Evolutionary conservation across 2,329 filamentous ascomycete species (phyloP).

Genomic region (Colletotrichum australisinense): DNA sequence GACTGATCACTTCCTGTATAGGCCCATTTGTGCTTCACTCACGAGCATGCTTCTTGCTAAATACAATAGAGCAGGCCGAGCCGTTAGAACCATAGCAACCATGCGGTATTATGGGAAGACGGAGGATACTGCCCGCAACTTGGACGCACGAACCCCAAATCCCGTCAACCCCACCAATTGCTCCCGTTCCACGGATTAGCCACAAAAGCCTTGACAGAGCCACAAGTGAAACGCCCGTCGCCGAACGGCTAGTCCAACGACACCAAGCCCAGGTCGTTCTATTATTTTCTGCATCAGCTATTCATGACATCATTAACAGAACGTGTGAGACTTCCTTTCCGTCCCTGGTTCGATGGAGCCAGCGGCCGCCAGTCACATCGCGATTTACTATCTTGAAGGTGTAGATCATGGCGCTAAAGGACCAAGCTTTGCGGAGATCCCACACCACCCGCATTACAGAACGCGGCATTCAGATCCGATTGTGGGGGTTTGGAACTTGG

Average conservation of each 20-base stretch:
- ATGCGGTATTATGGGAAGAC: background rate
- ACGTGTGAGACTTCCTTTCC: background rate
- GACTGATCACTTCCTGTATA: background rate
- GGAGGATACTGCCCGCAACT: background rate
- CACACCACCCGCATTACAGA: background rate
- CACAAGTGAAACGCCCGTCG: background rate
- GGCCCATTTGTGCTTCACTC: background rate
- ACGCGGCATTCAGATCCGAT: background rate
- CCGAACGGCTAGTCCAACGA: background rate
- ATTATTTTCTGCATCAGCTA: background rate
- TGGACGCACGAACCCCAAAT: background rate
- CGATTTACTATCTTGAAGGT: background rate
- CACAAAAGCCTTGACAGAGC: too few species aligned
- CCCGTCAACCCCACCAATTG: background rate
- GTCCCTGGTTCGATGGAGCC: background rate
- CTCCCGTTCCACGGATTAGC: background rate
- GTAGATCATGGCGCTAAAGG: slow-evolving; percentile 13
- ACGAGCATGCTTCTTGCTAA: background rate
- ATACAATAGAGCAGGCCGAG: background rate
- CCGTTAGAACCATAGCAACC: background rate
- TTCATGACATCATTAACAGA: background rate
- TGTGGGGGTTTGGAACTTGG: background rate
- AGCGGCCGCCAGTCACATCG: background rate
- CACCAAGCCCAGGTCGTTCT: background rate
- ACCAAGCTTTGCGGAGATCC: slow-evolving; percentile 10